Conservation (phyloP, 345 rosid genomes). For the Capsella bursapastoris region DNA sequence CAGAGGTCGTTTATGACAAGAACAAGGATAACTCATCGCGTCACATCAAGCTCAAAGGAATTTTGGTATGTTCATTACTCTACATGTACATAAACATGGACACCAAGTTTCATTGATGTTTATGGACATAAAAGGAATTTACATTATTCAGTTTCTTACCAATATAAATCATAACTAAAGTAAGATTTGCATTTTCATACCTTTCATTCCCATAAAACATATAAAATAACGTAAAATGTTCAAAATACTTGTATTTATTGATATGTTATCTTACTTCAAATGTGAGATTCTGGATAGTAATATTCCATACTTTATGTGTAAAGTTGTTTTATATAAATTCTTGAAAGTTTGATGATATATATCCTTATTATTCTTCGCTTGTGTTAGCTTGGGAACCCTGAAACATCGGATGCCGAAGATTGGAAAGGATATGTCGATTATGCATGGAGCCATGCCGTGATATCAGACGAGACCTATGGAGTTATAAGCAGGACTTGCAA, state of each 20-base stretch:
- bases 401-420: conserved; percentile 74
- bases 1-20: conserved; percentile 69
- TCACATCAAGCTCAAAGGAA: conserved; percentile 70
- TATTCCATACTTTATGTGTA: neutral
- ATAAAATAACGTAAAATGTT: neutral
- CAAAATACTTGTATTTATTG: neutral
- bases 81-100: neutral
- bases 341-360: neutral
- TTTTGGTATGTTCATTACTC: conserved; percentile 59
- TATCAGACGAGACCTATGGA: conserved; percentile 80
- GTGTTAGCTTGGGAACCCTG: conserved; percentile 85
- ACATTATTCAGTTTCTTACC: neutral
- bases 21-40: conserved; percentile 63
- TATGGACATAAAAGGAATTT: neutral
- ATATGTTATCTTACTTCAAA: neutral
- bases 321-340: neutral
- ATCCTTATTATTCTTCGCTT: neutral
- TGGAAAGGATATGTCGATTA: conserved; percentile 81
- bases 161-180: conserved; percentile 21
- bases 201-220: conserved; percentile 11
- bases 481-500: conserved; percentile 58
- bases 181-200: conserved; percentile 70
- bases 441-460: conserved; percentile 95
- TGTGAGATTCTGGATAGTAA: neutral
- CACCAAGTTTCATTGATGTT: neutral